These are phyloP conservation scores for Termitomyces sp. DNA, from an alignment of 768 basidiomycete species.

Conservation along the genomic window DNA sequence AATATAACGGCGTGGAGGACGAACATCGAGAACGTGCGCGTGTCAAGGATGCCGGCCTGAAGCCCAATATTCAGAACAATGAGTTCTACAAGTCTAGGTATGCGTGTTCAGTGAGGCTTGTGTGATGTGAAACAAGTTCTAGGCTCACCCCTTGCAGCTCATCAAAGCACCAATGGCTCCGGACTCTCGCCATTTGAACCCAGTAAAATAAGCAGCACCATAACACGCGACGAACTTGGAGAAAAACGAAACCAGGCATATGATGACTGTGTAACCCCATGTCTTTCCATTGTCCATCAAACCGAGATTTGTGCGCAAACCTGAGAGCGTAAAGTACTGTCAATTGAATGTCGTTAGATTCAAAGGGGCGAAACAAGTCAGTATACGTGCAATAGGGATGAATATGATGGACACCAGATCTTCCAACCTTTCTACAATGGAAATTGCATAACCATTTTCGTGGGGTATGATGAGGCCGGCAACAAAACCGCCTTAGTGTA, in stretches of 20 bases:
- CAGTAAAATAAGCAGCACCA: constrained; percentile 47
- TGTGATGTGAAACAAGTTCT: not conserved
- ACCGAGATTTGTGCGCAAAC: constrained; percentile 76
- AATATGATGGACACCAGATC: constrained; percentile 78
- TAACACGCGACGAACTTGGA: constrained; percentile 78
- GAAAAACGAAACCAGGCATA: constrained; percentile 68
- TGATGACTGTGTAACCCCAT: constrained; percentile 79
- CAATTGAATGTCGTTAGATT: constrained; percentile 1
- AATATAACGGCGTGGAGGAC: constrained; percentile 74
- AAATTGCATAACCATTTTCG: constrained; percentile 75
- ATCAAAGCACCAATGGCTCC: constrained; percentile 84
- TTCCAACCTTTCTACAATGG: constrained; percentile 80
- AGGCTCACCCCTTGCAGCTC: constrained; percentile 79
- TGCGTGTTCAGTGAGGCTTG: not conserved
- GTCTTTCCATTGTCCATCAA: constrained; percentile 67
- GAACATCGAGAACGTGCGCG: constrained; percentile 82
- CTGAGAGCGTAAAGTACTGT: constrained; percentile 78
- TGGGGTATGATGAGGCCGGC: constrained; percentile 81
- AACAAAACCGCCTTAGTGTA: constrained; percentile 62
- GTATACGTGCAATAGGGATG: constrained; percentile 60
- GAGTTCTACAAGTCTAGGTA: constrained; percentile 67
- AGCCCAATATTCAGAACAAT: constrained; percentile 91
- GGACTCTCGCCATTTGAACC: constrained; percentile 73
- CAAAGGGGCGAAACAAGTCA: not conserved
- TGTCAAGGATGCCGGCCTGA: constrained; percentile 55